Evolutionary conservation across 2,329 filamentous ascomycete species (phyloP).

Genomic region (Chaetomium strumarium): DNA sequence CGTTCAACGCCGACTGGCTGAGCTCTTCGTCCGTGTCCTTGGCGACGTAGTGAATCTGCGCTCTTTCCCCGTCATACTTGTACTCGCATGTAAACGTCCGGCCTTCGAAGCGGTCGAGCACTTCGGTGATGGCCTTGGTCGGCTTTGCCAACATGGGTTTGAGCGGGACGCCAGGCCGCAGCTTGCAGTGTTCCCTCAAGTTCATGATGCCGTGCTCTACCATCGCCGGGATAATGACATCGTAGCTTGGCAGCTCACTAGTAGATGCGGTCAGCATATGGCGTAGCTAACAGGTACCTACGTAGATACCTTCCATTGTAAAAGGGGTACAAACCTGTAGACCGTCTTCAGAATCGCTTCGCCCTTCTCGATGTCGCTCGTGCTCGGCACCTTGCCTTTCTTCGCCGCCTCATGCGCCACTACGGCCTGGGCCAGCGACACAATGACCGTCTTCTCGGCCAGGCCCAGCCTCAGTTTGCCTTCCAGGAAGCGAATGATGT

Average conservation of each 20-base stretch:
- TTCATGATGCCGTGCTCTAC: slow-evolving; percentile 80
- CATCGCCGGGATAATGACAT: slow-evolving; percentile 88
- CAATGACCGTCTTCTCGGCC: slow-evolving; percentile 86
- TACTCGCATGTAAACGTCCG: slow-evolving; percentile 98
- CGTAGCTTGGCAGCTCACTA: slow-evolving; percentile 90
- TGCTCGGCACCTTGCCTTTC: slow-evolving; percentile 63
- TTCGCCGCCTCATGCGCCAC: slow-evolving; percentile 74
- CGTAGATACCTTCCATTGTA: neutral
- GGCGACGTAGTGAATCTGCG: slow-evolving; percentile 96
- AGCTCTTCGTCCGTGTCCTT: slow-evolving; percentile 69
- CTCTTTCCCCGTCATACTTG: slow-evolving; percentile 96
- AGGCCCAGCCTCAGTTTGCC: slow-evolving; percentile 88
- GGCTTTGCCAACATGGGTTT: slow-evolving; percentile 99
- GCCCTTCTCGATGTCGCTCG: slow-evolving; percentile 73
- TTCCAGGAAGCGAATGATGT: slow-evolving; percentile 84
- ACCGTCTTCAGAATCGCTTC: slow-evolving; percentile 85
- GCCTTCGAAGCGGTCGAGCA: slow-evolving; percentile 90
- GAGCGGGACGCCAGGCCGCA: slow-evolving; percentile 86
- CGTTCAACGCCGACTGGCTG: slow-evolving; percentile 52
- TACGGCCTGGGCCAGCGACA: slow-evolving; percentile 83
- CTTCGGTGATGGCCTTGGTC: slow-evolving; percentile 96
- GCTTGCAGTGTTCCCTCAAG: slow-evolving; percentile 76
- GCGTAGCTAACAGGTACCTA: too few relatives aligned
- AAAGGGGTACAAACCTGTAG: slow-evolving; percentile 59
- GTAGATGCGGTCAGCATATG: slow-evolving; percentile 39